Evolutionary conservation across 805 yeast species (phyloP).

Genomic region (Saccharomycopsis schoenii): DNA sequence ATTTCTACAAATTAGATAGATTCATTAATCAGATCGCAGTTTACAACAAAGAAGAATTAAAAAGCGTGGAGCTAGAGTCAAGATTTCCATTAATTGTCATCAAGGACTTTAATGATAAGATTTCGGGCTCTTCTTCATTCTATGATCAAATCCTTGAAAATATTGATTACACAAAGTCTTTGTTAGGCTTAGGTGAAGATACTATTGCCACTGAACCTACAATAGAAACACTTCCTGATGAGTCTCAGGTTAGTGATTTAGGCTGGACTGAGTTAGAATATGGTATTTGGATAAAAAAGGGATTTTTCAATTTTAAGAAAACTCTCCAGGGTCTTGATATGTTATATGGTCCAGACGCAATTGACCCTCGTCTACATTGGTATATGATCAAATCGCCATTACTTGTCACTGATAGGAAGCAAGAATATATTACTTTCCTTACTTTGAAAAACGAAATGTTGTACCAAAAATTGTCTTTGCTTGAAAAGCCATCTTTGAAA

Average conservation of each 20-base stretch:
- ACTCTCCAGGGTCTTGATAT: slow-evolving; percentile 49
- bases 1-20: slow-evolving; percentile 7
- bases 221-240: neutral
- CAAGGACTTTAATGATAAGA: slow-evolving; percentile 6
- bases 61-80: neutral
- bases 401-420: slow-evolving; percentile 18
- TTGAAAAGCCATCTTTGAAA: slow-evolving; percentile 26
- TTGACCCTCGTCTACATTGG: slow-evolving; percentile 66
- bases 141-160: slow-evolving; percentile 13
- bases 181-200: neutral
- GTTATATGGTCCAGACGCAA: slow-evolving; percentile 52
- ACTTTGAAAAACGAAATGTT: slow-evolving; percentile 11
- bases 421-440: slow-evolving; percentile 9
- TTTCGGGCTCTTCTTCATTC: slow-evolving; percentile 1
- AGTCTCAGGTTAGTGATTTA: slow-evolving; percentile 2
- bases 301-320: slow-evolving; percentile 26
- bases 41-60: neutral
- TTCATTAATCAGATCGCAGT: slow-evolving; percentile 15
- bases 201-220: neutral
- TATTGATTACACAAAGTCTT: slow-evolving; percentile 6
- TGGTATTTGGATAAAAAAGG: slow-evolving; percentile 57
- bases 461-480: neutral
- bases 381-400: slow-evolving; percentile 24
- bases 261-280: slow-evolving; percentile 21
- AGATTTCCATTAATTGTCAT: slow-evolving; percentile 6